A percentile compares a stretch with the other conserved stretches of the same genome.
These are phyloP conservation scores for Xanthoconium purpureum DNA, from an alignment of 768 basidiomycete genomes.

Conservation along the genomic window DNA sequence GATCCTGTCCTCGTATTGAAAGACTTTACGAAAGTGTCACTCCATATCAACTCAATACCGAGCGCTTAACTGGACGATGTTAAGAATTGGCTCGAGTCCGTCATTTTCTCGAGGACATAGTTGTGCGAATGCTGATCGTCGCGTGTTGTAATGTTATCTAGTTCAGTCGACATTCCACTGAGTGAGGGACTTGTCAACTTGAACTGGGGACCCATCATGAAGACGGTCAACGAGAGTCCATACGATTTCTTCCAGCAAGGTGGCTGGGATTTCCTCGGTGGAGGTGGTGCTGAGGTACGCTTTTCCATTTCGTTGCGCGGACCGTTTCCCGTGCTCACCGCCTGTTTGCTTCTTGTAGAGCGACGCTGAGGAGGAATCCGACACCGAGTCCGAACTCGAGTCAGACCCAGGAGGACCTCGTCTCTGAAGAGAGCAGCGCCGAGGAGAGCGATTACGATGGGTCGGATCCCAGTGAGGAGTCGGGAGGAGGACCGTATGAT, in stretches of 20 bases:
- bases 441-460: constrained; percentile 56
- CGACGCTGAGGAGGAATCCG: too few species aligned
- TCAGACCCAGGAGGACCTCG: constrained; percentile 47
- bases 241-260: too few species aligned
- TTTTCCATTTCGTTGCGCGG: too few species aligned
- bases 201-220: constrained; percentile 98
- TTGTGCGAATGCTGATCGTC: constrained; percentile 2
- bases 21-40: constrained; percentile 75
- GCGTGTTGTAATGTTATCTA: constrained; percentile 29
- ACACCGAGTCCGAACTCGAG: too few species aligned
- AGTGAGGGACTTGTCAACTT: constrained; percentile 96
- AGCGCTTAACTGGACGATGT: constrained; percentile 90
- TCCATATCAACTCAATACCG: constrained; percentile 97
- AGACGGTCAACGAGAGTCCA: too few species aligned
- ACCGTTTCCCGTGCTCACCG: too few species aligned
- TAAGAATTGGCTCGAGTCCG: constrained; percentile 98
- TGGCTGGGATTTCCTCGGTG: constrained; percentile 89
- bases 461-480: constrained; percentile 51
- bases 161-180: constrained; percentile 95
- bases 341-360: too few species aligned
- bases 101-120: constrained; percentile 6
- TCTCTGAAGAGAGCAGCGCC: too few species aligned
- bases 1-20: constrained; percentile 60
- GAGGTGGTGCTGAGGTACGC: too few species aligned
- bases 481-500: constrained; percentile 62